Base-by-base conservation (phyloP, 345 rosid genomes). In the Aegle marmelos region DNA sequence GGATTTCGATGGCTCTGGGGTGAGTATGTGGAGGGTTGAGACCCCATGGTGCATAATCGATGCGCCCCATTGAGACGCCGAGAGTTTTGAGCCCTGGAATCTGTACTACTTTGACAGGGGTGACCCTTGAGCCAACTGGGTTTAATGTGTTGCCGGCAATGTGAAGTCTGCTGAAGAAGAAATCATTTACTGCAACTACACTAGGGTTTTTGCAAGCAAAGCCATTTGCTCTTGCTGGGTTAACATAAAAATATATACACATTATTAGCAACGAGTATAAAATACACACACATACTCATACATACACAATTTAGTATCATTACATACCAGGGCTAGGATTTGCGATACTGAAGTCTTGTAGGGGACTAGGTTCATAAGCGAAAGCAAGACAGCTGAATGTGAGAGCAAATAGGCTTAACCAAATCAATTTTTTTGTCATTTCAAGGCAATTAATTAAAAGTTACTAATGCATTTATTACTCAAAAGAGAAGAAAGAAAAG, bases 321-420 rank as follows among this genome's bases (percentile, higher is more conserved):
- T 34, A 34, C 3, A 28, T 73, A 79, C 83, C 79, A 41, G 79
- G 45, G 61, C 33, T 53, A 19, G 73, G 76, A 39, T 77, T 73
- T 7, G 77, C 86, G 7, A 83, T 79, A 0, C 79, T 79, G 69
- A 79, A 83, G 56, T 83, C 86, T 30, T 83, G 85, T 5, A 79
- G 73, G 11, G 86, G 73, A 41, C 53, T 79, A 16, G 78, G 83
- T 70, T 79, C 86, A 21, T 27, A 76, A 7, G 80, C 76, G 17
- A 76, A 58, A 25, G 68, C 73, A 31, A 73, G 16, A 34, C 54
- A 39, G 64, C 45, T 65, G 68, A 75, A 58, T 2, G 78, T 24
- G 31, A 69, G 16, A 22, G 56, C 60, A 4, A 76, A 34, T 13
- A 67, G 2, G 21, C 78, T 13, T 16, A 83, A 31, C n/a, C 66